These are phyloP conservation scores for Groenewaldozyma salmanticensis DNA, from an alignment of 805 yeast genomes.

Conservation along the genomic window DNA sequence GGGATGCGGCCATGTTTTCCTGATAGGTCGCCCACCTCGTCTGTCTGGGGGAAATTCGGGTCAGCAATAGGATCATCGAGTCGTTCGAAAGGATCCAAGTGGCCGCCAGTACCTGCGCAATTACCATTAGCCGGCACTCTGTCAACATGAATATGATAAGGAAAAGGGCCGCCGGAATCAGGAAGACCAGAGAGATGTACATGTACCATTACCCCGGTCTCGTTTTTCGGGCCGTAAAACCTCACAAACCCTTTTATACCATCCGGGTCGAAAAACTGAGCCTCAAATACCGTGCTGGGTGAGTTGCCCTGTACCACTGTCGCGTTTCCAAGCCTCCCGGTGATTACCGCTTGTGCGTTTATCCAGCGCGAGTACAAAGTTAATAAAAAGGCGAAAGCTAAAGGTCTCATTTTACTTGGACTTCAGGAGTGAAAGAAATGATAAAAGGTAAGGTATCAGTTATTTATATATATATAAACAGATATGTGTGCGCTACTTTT, in stretches of 20 bases:
- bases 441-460: no score
- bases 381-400: no score
- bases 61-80: conserved; percentile 41
- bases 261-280: conserved; percentile 44
- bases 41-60: conserved; percentile 41
- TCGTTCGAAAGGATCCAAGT: conserved; percentile 58
- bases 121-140: conserved; percentile 41
- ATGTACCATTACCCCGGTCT: conserved; percentile 50
- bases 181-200: conserved; percentile 67
- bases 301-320: conserved; percentile 44
- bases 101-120: conserved; percentile 48
- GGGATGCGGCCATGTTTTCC: conserved; percentile 71
- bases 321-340: conserved; percentile 29
- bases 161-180: conserved; percentile 54
- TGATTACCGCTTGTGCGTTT: conserved; percentile 4
- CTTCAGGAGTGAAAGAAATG: no score
- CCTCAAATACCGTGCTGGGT: conserved; percentile 42
- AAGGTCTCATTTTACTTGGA: no score
- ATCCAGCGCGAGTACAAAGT: no score
- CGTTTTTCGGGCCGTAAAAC: conserved; percentile 43
- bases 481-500: no score
- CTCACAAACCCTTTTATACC: conserved; percentile 44
- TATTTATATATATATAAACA: no score
- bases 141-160: conserved; percentile 56
- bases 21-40: conserved; percentile 67